These are phyloP conservation scores for Lentinula detonsa DNA, from an alignment of 768 basidiomycete genomes.

Conservation along the genomic window DNA sequence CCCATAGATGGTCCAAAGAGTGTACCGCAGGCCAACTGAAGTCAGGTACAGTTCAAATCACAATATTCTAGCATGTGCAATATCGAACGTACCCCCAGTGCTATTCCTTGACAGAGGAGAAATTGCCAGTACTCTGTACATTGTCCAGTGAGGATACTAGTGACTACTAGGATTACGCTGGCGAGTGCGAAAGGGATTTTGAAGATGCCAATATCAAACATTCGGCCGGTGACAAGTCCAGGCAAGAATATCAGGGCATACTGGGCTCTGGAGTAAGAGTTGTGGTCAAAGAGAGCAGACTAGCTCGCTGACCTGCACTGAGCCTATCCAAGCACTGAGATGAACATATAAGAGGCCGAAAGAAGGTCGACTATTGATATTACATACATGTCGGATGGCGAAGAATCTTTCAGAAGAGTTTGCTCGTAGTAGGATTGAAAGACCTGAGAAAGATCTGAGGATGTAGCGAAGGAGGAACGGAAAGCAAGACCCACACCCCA, in stretches of 20 bases:
- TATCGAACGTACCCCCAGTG: conserved; percentile 46
- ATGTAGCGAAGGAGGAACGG: not conserved
- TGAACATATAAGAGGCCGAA: not conserved
- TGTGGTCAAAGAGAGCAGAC: not conserved
- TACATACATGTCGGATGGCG: conserved; percentile 5
- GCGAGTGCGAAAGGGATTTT: conserved; percentile 34
- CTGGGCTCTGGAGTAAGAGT: conserved; percentile 14
- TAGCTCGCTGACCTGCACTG: conserved; percentile 32
- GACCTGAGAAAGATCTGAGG: conserved; percentile 20
- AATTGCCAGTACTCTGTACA: conserved; percentile 77
- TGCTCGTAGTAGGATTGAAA: not conserved
- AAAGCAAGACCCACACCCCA: conserved; percentile 32
- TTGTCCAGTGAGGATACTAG: conserved; percentile 61
- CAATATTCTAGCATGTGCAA: not conserved
- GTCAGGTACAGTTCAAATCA: conserved; percentile 11
- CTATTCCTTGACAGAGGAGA: conserved; percentile 66
- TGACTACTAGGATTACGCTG: conserved; percentile 44
- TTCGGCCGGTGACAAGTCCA: conserved; percentile 38
- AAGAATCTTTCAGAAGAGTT: not conserved
- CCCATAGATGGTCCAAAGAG: conserved; percentile 59
- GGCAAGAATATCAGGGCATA: conserved; percentile 38
- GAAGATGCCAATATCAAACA: conserved; percentile 52
- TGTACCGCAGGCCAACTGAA: conserved; percentile 42
- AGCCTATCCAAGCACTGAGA: conserved; percentile 51
- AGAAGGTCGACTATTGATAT: not conserved